Evolutionary conservation across 2,329 filamentous ascomycete genomes (phyloP).

Genomic region (Pseudopyricularia javanii): DNA sequence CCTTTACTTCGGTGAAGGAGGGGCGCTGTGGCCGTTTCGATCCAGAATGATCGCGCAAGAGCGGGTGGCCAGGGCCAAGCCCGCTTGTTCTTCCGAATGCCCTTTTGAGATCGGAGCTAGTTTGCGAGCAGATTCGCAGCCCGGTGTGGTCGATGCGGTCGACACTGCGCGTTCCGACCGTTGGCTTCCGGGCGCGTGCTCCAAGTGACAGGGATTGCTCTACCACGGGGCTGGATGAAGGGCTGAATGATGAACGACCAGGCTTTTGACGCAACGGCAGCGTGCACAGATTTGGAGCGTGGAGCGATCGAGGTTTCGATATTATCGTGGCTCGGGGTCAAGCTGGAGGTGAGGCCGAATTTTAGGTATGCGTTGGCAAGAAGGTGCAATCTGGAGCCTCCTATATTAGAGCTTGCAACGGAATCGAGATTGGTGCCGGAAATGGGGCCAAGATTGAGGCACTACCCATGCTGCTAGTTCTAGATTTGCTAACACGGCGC

Average conservation of each 20-base stretch:
- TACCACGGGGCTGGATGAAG: too few relatives aligned
- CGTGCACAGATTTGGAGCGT: too few relatives aligned
- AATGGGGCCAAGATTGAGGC: background rate
- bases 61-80: background rate
- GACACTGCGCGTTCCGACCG: background rate
- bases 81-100: background rate
- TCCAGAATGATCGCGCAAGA: background rate
- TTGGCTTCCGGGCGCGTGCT: background rate
- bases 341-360: background rate
- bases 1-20: background rate
- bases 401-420: background rate
- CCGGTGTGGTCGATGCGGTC: background rate
- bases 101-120: background rate
- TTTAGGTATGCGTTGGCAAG: background rate
- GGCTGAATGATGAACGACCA: too few relatives aligned
- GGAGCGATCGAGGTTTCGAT: background rate
- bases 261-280: too few relatives aligned
- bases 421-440: background rate
- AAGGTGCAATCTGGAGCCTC: background rate
- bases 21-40: background rate
- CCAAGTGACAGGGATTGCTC: too few relatives aligned
- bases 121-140: background rate
- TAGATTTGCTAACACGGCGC: background rate
- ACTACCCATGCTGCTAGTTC: background rate
- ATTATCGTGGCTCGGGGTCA: background rate